phyloP scores from a whole-genome alignment of 2,329 filamentous ascomycete genomes.

The Tolypocladium guangdongense region DNA sequence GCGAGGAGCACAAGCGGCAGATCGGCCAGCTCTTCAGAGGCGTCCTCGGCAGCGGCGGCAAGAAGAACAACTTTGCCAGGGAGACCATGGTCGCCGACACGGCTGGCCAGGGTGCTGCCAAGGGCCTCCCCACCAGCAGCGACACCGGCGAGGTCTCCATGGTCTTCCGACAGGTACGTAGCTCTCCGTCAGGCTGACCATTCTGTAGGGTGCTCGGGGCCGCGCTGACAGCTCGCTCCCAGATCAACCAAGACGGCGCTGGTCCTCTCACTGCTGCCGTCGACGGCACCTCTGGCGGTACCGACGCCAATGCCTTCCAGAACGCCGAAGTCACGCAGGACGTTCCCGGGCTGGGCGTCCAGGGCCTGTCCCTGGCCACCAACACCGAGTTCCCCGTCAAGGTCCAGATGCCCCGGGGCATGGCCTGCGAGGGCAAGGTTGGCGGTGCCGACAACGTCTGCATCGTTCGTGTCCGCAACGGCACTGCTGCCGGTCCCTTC shows the following conservation, averaged over 20 bases:
- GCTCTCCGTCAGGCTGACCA: constrained; percentile 2
- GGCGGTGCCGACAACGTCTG: constrained; percentile 52
- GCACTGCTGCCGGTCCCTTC: constrained; percentile 51
- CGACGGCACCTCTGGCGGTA: constrained; percentile 53
- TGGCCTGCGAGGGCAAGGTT: constrained; percentile 51
- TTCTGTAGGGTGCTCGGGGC: background rate
- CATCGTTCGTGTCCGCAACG: constrained; percentile 53
- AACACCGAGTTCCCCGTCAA: constrained; percentile 55
- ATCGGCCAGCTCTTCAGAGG: constrained; percentile 17
- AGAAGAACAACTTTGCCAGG: constrained; percentile 27
- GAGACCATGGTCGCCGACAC: constrained; percentile 44
- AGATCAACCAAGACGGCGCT: constrained; percentile 63
- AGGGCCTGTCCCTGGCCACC: constrained; percentile 46
- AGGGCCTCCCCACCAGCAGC: constrained; percentile 48
- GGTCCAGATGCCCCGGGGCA: constrained; percentile 55
- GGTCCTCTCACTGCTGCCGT: constrained; percentile 50
- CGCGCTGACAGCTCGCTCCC: constrained; percentile 11
- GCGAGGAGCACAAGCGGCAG: constrained; percentile 15
- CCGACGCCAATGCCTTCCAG: constrained; percentile 48
- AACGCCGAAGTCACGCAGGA: constrained; percentile 46
- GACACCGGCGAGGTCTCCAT: constrained; percentile 51
- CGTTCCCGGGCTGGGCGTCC: constrained; percentile 45
- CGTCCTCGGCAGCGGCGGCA: constrained; percentile 7
- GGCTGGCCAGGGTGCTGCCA: constrained; percentile 39
- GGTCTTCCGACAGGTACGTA: constrained; percentile 42